Percentiles rank a stretch among this genome's conserved stretches.
These are phyloP conservation scores for Pseudozyma sp. DNA, from an alignment of 1,284 basidiomycete species.

Conservation along the genomic window DNA sequence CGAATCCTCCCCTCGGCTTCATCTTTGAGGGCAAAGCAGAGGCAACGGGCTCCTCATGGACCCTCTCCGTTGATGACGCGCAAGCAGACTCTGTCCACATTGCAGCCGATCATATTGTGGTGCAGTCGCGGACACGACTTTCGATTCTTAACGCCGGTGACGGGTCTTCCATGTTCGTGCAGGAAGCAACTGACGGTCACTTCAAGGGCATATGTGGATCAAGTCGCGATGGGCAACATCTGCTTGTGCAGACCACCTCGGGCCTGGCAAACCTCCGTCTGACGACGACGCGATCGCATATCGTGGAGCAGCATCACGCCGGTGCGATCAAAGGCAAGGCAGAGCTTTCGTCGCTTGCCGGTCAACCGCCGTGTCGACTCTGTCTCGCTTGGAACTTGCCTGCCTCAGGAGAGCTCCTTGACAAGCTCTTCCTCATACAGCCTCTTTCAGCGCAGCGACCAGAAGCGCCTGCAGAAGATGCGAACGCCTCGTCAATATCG, in stretches of 20 bases:
- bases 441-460: not conserved
- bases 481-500: not conserved
- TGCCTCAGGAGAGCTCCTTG: constrained; percentile 18
- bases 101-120: constrained; percentile 2
- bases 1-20: constrained; percentile 6
- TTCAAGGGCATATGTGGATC: constrained; percentile 20
- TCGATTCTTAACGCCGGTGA: not conserved
- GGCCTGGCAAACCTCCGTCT: constrained; percentile 17
- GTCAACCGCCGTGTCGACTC: constrained; percentile 9
- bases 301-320: constrained; percentile 6
- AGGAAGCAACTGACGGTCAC: constrained; percentile 2
- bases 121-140: constrained; percentile 4
- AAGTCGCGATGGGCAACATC: constrained; percentile 15
- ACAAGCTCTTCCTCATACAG: constrained; percentile 27
- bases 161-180: constrained; percentile 5
- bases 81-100: constrained; percentile 8
- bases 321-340: not conserved
- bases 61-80: not conserved
- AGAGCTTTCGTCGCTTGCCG: not conserved
- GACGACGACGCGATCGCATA: not conserved
- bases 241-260: constrained; percentile 15
- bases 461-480: not conserved
- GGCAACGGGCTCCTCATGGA: constrained; percentile 2
- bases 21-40: constrained; percentile 1
- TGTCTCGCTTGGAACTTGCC: constrained; percentile 32